A percentile compares a stretch with the other conserved stretches of the same genome.
Evolutionary conservation across 768 basidiomycete genomes (phyloP).

Genomic region (Tulasnella sp.): DNA sequence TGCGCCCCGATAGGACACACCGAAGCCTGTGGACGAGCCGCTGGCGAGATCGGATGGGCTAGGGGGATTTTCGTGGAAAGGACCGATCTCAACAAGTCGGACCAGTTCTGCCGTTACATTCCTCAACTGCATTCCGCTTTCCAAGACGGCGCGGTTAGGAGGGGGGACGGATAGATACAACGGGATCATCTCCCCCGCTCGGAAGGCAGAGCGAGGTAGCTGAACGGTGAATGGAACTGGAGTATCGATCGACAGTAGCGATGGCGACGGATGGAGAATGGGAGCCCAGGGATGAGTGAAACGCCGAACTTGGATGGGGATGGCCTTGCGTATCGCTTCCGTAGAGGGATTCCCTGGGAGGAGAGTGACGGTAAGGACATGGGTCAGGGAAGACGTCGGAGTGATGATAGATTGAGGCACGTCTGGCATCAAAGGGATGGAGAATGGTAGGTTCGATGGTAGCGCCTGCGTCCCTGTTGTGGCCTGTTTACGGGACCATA

Average conservation of each 20-base stretch:
- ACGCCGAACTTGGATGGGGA: constrained; percentile 60
- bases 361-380: constrained; percentile 58
- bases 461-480: constrained; percentile 23
- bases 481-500: constrained; percentile 46
- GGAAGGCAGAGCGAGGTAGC: constrained; percentile 60
- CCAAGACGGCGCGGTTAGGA: constrained; percentile 53
- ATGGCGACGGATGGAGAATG: constrained; percentile 46
- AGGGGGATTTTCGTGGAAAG: not conserved
- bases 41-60: not conserved
- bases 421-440: constrained; percentile 66
- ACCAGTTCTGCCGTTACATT: constrained; percentile 75
- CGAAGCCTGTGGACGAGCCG: not conserved
- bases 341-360: constrained; percentile 32
- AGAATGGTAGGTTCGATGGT: constrained; percentile 60
- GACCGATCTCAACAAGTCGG: constrained; percentile 28
- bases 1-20: not conserved
- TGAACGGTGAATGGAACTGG: constrained; percentile 62
- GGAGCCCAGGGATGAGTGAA: constrained; percentile 52
- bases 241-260: constrained; percentile 42
- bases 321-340: constrained; percentile 39
- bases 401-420: constrained; percentile 77
- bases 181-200: constrained; percentile 61
- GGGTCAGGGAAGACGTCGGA: constrained; percentile 56
- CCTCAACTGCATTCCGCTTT: constrained; percentile 63
- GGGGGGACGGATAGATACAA: constrained; percentile 73